Evolutionary conservation across 2,329 filamentous ascomycete species (phyloP).

Genomic region (Sordariomycetes sp.): DNA sequence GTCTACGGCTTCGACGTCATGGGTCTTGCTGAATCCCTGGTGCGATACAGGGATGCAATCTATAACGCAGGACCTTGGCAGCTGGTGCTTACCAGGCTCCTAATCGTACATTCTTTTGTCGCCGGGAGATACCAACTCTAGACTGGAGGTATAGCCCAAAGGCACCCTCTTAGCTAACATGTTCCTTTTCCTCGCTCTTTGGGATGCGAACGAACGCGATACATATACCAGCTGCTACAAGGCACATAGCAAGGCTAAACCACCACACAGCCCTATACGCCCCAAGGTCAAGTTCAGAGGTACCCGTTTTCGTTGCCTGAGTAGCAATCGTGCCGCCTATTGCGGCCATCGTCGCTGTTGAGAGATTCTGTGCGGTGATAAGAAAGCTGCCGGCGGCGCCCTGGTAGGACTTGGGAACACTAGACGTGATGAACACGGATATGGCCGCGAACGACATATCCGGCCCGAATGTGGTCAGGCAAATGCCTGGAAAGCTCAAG

Average conservation of each 20-base stretch:
- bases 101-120: not conserved
- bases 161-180: not conserved
- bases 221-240: not conserved
- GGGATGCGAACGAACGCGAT: not conserved
- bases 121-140: not conserved
- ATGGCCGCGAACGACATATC: not conserved
- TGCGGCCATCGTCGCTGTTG: not conserved
- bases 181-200: not conserved
- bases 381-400: not conserved
- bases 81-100: too few species aligned
- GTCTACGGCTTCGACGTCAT: too few species aligned
- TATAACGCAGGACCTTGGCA: too few species aligned
- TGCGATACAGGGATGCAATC: too few species aligned
- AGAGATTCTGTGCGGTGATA: not conserved
- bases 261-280: not conserved
- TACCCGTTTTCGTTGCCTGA: not conserved
- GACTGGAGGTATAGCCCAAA: not conserved
- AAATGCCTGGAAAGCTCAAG: not conserved
- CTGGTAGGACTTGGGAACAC: not conserved
- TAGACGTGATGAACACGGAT: not conserved
- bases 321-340: not conserved
- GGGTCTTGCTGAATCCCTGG: too few species aligned
- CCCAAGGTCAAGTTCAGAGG: not conserved
- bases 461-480: not conserved
- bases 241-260: not conserved